Percentiles rank a stretch among this genome's conserved stretches.
Conservation (phyloP, 768 basidiomycete species). For the Macrolepiota fuliginosa region DNA sequence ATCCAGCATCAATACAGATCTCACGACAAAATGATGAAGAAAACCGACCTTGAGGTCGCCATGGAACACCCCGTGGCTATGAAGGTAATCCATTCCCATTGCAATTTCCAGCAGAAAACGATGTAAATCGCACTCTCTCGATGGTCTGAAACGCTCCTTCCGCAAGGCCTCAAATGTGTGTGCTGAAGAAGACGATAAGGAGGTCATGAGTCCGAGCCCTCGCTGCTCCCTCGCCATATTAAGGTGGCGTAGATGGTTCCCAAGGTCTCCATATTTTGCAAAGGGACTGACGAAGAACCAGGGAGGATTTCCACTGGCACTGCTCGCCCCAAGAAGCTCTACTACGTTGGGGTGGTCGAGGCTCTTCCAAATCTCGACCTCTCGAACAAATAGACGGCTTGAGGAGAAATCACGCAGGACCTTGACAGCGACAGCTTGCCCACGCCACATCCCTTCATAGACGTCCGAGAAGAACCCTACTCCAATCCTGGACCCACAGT, state of each 20-base stretch:
- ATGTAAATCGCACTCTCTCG: constrained; percentile 42
- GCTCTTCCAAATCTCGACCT: constrained; percentile 70
- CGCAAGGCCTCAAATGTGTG: neutral
- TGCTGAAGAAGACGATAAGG: constrained; percentile 4
- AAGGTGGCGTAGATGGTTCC: constrained; percentile 41
- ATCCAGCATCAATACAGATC: neutral
- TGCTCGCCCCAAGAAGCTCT: constrained; percentile 75
- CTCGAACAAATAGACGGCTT: constrained; percentile 61
- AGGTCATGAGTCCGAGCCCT: constrained; percentile 17
- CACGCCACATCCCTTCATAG: constrained; percentile 73
- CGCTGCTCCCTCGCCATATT: constrained; percentile 9
- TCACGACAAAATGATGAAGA: neutral
- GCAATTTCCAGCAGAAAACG: constrained; percentile 75
- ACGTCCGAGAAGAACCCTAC: constrained; percentile 77
- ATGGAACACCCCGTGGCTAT: constrained; percentile 65
- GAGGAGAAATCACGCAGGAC: constrained; percentile 63
- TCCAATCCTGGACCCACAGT: constrained; percentile 66
- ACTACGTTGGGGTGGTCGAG: constrained; percentile 71
- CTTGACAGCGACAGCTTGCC: constrained; percentile 67
- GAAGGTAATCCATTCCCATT: constrained; percentile 84
- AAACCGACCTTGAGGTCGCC: constrained; percentile 71
- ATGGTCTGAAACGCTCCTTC: neutral
- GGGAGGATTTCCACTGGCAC: constrained; percentile 63
- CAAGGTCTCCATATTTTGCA: constrained; percentile 61
- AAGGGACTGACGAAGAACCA: constrained; percentile 83